Evolutionary conservation across 148 eudicot genomes (phyloP).

Genomic region (Rhododendron kiyosumense): DNA sequence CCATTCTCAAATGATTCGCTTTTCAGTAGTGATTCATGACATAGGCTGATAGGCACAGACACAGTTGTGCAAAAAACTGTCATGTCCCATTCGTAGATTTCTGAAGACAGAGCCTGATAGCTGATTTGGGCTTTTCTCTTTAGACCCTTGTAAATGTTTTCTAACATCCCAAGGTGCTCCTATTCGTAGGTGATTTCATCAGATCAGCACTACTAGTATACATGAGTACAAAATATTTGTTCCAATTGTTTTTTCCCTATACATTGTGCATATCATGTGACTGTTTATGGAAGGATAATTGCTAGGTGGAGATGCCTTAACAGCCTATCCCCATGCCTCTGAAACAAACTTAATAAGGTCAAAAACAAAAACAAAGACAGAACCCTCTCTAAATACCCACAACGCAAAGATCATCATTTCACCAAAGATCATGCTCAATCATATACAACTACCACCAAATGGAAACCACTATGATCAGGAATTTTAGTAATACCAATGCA

Average conservation of each 20-base stretch:
- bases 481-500: slow-evolving; percentile 54
- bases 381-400: neutral
- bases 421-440: neutral
- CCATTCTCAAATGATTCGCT: neutral
- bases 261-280: neutral
- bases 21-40: neutral
- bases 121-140: neutral
- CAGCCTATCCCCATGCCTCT: neutral
- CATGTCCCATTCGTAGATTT: neutral
- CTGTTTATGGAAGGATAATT: neutral
- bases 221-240: neutral
- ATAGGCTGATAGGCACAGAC: neutral
- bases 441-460: neutral
- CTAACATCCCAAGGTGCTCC: neutral
- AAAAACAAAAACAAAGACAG: neutral
- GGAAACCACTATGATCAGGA: slow-evolving; percentile 7
- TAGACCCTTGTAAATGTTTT: neutral
- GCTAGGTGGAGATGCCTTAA: neutral
- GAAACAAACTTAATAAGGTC: neutral
- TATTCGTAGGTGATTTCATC: neutral
- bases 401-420: neutral
- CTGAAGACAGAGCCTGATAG: neutral
- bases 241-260: neutral
- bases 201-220: neutral
- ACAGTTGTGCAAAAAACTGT: neutral